Evolutionary conservation across 805 yeast species (phyloP).

Genomic region (Cyberlindnera euphorbiiphila): DNA sequence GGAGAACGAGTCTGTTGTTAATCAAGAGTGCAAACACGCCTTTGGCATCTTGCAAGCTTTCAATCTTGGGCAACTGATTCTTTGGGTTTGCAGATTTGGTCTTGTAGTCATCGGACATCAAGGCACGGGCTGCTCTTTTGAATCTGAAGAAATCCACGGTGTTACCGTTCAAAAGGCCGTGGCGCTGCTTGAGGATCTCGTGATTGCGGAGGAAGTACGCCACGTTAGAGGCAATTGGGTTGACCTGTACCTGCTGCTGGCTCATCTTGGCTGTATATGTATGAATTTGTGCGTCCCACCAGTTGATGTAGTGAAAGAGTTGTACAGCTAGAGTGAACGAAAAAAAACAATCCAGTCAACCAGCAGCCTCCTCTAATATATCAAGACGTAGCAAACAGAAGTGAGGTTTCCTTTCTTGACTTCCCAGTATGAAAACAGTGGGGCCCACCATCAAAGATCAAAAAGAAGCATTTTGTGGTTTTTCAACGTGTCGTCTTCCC

Average conservation of each 20-base stretch:
- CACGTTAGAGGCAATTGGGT: constrained; percentile 60
- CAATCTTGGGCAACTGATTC: constrained; percentile 44
- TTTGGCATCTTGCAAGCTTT: constrained; percentile 52
- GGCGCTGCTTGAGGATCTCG: constrained; percentile 69
- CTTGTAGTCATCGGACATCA: constrained; percentile 68
- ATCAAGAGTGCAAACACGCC: constrained; percentile 64
- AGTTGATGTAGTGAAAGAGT: no score
- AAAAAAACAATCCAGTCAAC: no score
- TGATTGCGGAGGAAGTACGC: constrained; percentile 70
- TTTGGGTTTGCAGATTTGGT: constrained; percentile 45
- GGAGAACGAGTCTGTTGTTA: constrained; percentile 67
- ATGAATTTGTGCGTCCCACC: not conserved
- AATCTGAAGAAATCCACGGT: constrained; percentile 80
- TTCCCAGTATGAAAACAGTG: not conserved
- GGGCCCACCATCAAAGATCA: no score
- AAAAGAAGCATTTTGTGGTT: no score
- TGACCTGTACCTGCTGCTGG: constrained; percentile 22
- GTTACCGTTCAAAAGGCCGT: constrained; percentile 69
- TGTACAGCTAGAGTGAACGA: no score
- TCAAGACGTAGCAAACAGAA: no score
- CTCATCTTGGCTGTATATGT: constrained; percentile 2
- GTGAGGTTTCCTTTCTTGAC: not conserved
- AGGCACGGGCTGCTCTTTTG: constrained; percentile 78
- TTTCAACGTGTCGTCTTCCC: constrained; percentile 8
- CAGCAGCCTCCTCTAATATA: no score